Conservation (phyloP, 768 basidiomycete species). For the Rhodotorula taiwanensis region DNA sequence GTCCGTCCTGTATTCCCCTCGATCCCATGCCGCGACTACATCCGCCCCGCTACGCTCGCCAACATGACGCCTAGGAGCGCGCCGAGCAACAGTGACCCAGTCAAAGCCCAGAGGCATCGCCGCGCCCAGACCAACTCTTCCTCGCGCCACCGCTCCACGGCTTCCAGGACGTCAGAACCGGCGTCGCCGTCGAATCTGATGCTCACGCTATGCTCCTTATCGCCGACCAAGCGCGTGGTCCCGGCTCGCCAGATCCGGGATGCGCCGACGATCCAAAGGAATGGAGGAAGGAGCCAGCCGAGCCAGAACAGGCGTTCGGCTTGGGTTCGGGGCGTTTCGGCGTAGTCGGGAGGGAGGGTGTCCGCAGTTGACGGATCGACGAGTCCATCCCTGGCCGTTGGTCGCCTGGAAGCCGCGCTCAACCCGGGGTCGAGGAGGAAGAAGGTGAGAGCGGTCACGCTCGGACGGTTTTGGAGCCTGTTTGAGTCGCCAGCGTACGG, state of each 20-base stretch:
- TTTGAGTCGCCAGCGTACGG: too few species aligned
- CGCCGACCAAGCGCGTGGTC: not conserved
- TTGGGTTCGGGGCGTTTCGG: constrained; percentile 6
- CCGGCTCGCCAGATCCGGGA: constrained; percentile 3
- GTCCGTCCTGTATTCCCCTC: too few species aligned
- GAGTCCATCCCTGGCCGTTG: too few species aligned
- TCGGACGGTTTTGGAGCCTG: too few species aligned
- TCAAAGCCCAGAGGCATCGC: constrained; percentile 5
- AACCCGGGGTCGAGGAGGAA: too few species aligned
- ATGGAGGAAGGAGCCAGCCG: constrained; percentile 13
- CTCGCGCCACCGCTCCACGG: constrained; percentile 8
- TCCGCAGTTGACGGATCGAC: too few species aligned
- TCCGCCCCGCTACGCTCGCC: not conserved
- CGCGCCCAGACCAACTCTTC: constrained; percentile 20
- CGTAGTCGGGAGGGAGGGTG: constrained; percentile 3
- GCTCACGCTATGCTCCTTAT: too few species aligned
- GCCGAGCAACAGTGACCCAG: not conserved
- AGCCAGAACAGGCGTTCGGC: constrained; percentile 23
- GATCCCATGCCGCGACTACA: too few species aligned
- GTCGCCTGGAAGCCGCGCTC: too few species aligned
- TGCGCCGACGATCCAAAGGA: constrained; percentile 13
- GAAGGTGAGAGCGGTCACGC: too few species aligned
- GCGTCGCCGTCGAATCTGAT: too few species aligned
- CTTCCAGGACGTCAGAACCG: not conserved
- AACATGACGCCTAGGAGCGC: not conserved